Conservation (phyloP, 78 protist genomes). For the Tieghemostelium lacteum region DNA sequence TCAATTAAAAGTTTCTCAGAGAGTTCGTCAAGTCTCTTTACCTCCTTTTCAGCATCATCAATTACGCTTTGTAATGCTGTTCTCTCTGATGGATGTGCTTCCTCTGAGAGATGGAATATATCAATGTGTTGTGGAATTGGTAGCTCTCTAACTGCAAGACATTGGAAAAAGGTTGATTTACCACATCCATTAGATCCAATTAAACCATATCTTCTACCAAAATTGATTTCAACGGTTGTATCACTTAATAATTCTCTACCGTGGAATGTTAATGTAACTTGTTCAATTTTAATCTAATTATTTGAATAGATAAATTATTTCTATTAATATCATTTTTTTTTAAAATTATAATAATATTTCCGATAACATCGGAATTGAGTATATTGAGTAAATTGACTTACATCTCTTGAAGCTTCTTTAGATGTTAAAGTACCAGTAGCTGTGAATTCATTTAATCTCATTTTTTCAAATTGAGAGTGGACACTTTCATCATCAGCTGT, state of each 20-base stretch:
- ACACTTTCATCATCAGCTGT: conserved; percentile 37
- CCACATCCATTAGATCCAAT: conserved; percentile 95
- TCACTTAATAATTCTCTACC: conserved; percentile 69
- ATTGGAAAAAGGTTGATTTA: conserved; percentile 88
- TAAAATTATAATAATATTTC: neutral
- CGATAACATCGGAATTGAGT: no score
- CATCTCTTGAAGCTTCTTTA: conserved; percentile 77
- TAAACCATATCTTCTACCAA: conserved; percentile 92
- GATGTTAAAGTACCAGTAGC: conserved; percentile 64
- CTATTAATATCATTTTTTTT: neutral
- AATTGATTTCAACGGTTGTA: conserved; percentile 71
- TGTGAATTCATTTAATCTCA: conserved; percentile 73
- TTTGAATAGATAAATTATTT: neutral
- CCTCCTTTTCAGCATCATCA: conserved; percentile 76
- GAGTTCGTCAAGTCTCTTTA: conserved; percentile 37
- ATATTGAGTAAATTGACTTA: conserved; percentile 44
- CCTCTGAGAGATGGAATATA: conserved; percentile 73
- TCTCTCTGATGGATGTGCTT: conserved; percentile 61
- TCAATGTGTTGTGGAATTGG: conserved; percentile 87
- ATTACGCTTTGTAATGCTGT: conserved; percentile 86
- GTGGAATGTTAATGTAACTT: conserved; percentile 75
- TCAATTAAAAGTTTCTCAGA: conserved; percentile 50
- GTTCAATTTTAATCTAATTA: conserved; percentile 68
- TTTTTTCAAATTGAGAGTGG: conserved; percentile 22
- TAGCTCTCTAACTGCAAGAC: conserved; percentile 85